Conservation (phyloP, 2,329 filamentous ascomycete genomes). For the Stagonosporopsis tanaceti region DNA sequence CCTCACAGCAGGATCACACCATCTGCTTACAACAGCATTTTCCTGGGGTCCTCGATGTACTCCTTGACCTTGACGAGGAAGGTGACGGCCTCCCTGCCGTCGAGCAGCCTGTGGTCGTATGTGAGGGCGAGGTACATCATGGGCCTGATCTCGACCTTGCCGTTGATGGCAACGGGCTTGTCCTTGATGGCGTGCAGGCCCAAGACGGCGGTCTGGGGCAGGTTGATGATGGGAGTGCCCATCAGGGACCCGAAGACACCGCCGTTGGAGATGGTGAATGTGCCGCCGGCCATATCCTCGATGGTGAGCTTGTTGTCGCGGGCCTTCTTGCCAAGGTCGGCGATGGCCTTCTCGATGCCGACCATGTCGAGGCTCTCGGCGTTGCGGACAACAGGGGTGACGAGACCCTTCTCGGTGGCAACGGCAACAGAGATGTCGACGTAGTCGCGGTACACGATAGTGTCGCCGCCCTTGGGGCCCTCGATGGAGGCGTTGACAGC, state of each 20-base stretch:
- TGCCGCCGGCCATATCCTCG: conserved; percentile 98
- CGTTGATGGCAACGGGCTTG: conserved; percentile 85
- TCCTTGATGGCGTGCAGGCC: conserved; percentile 98
- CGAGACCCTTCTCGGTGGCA: conserved; percentile 94
- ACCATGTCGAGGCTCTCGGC: conserved; percentile 88
- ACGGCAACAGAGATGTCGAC: conserved; percentile 98
- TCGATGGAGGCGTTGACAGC: conserved; percentile 97
- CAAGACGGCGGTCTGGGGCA: conserved; percentile 89
- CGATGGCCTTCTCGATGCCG: conserved; percentile 87
- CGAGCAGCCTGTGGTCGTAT: conserved; percentile 94
- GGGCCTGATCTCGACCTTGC: conserved; percentile 91
- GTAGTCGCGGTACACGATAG: conserved; percentile 97
- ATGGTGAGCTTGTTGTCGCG: conserved; percentile 96
- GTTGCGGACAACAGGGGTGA: conserved; percentile 96
- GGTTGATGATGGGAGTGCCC: conserved; percentile 98
- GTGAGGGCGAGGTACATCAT: conserved; percentile 99
- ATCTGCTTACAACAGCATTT: conserved; percentile 74
- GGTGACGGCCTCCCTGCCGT: conserved; percentile 93
- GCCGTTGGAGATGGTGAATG: conserved; percentile 96
- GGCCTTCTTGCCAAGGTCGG: conserved; percentile 96
- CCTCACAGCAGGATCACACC: not conserved
- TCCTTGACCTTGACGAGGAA: conserved; percentile 98
- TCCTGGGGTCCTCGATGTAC: conserved; percentile 92
- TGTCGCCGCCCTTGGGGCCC: conserved; percentile 92
- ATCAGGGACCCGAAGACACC: conserved; percentile 97